Conservation (phyloP, 2,329 filamentous ascomycete species). For the Teratosphaeria viscida region DNA sequence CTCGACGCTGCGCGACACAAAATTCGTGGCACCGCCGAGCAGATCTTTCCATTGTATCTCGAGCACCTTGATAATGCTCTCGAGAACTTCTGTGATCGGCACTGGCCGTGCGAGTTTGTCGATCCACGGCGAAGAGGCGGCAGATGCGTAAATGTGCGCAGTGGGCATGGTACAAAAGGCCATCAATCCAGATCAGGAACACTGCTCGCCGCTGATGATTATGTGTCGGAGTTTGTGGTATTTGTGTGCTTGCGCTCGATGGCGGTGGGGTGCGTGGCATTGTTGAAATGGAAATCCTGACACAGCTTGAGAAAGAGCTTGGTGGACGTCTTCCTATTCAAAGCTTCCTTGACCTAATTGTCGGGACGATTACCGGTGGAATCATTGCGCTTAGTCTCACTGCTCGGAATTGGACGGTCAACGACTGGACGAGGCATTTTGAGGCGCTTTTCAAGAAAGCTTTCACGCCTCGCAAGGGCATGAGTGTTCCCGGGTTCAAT, state of each 20-base stretch:
- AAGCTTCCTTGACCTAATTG: neutral
- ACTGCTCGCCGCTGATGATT: too few species aligned
- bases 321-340: neutral
- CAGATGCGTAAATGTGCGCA: too few species aligned
- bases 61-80: neutral
- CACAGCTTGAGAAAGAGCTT: neutral
- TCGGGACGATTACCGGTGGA: neutral
- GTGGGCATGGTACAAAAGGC: too few species aligned
- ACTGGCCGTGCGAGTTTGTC: too few species aligned
- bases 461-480: neutral
- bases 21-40: too few species aligned
- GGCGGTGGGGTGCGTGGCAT: neutral
- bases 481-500: neutral
- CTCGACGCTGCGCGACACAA: neutral
- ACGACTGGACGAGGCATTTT: neutral
- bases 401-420: neutral
- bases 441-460: neutral
- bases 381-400: neutral
- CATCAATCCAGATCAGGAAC: too few species aligned
- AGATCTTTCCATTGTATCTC: too few species aligned
- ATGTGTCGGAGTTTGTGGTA: neutral
- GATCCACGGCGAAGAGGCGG: too few species aligned
- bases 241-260: neutral
- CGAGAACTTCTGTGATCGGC: neutral
- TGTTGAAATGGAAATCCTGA: neutral